Base-by-base conservation (phyloP, 2,329 filamentous ascomycete species). In the Didymella arachidicola region DNA sequence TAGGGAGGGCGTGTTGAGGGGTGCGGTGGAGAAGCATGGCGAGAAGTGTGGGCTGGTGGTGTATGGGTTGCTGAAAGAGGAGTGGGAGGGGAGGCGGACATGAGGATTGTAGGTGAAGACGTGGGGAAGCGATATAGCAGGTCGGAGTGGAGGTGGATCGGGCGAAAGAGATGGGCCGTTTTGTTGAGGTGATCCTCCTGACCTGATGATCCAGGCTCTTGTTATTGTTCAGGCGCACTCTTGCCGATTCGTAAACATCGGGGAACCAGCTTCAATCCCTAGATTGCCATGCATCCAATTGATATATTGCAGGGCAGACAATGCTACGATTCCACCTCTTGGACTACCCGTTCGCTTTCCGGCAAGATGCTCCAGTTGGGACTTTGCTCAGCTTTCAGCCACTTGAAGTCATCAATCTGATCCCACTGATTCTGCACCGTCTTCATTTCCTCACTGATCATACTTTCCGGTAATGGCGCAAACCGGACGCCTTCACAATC, bases 351-450 rank as follows among this genome's bases (percentile, higher is more conserved):
- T 30, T 53, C 49, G 1, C n/a, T 81, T 51, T 87, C 83, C 1
- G 86, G 80, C 22, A 98, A 68, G 2, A 92, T 78, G 32, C 82
- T 86, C 92, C 94, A 99, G 73, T 99, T 93, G 2, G 95, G 95
- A 72, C 92, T 97, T 29, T 87, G 86, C 57, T 91, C 92, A 16
- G 86, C 83, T 77, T 93, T 96, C 63, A 97, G 84, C 95, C 95
- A 98, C 79, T 96, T 96, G 82, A 99, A 99, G 76, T 99, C 95
- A 75, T 98, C 92, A 16, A 98, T 91, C 70, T 95, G 87, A 67
- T 93, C 85, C 92, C 92, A 99, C 69, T 90, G 86, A 73, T 96
- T 94, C 53, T 73, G 67, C 7, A 56, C 54, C 11, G 53, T 1
- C n/a, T 8, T 39, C 46, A 42, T 8, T 5, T 50, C 39, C 16